phyloP scores from a whole-genome alignment of 1,139 yeast species.

The Yamadazyma blattariae region DNA sequence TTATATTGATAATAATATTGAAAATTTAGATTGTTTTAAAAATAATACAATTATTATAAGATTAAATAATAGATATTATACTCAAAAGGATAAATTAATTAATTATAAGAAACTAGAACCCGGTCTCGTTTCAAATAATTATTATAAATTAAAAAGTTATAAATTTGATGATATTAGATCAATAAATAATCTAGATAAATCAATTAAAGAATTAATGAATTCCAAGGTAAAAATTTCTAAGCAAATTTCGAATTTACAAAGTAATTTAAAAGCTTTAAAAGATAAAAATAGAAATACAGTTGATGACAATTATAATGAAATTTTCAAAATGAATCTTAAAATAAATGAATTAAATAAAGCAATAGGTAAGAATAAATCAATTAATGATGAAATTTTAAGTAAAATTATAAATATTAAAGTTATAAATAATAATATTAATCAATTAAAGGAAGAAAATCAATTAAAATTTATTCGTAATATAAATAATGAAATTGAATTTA shows the following conservation, averaged over 20 bases:
- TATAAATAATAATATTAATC: constrained; percentile 21
- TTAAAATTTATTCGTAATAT: constrained; percentile 16
- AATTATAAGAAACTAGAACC: no score
- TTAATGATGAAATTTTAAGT: constrained; percentile 25
- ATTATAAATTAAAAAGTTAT: constrained; percentile 10
- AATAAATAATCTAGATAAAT: constrained; percentile 26
- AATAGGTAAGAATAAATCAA: constrained; percentile 19
- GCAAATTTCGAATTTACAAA: not conserved
- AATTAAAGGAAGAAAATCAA: constrained; percentile 17
- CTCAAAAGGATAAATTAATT: constrained; percentile 4
- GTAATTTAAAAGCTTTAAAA: constrained; percentile 9
- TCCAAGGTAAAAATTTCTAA: constrained; percentile 13
- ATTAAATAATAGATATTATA: constrained; percentile 22
- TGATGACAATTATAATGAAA: constrained; percentile 9
- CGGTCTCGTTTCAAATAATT: no score
- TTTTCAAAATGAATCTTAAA: constrained; percentile 10
- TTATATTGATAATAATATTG: constrained; percentile 13
- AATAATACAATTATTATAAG: constrained; percentile 26
- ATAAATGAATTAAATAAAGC: constrained; percentile 15
- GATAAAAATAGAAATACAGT: constrained; percentile 8
- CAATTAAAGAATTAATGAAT: constrained; percentile 28
- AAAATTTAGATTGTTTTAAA: constrained; percentile 18
- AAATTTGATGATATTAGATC: constrained; percentile 36
- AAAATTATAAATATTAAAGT: constrained; percentile 25
- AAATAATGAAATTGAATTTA: constrained; percentile 26